A percentile compares a stretch with the other conserved stretches of the same genome.
These are phyloP conservation scores for Fusarium algeriense DNA, from an alignment of 2,329 filamentous ascomycete genomes.

Conservation along the genomic window DNA sequence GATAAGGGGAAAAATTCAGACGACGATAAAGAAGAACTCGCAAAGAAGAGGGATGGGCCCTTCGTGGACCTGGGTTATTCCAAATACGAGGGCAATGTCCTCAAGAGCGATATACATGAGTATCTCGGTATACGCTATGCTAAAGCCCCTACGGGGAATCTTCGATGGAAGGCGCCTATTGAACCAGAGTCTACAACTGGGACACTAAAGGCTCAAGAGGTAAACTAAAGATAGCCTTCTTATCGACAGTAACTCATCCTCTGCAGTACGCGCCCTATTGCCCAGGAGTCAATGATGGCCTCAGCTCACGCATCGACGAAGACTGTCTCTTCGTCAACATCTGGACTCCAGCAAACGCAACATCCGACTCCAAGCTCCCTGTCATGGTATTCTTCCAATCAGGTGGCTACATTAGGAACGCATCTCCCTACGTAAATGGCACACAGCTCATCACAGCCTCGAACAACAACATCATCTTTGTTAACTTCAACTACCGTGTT, in stretches of 20 bases:
- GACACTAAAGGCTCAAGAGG: constrained; percentile 54
- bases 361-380: constrained; percentile 49
- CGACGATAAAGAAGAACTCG: not conserved
- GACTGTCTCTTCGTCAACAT: constrained; percentile 64
- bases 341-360: constrained; percentile 57
- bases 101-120: constrained; percentile 56
- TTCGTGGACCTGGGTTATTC: constrained; percentile 59
- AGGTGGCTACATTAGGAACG: constrained; percentile 61
- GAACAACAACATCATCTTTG: constrained; percentile 62
- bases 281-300: constrained; percentile 51
- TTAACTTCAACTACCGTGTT: constrained; percentile 74
- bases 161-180: constrained; percentile 64
- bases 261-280: constrained; percentile 61
- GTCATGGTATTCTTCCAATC: constrained; percentile 59
- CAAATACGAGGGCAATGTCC: constrained; percentile 56
- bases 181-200: constrained; percentile 53
- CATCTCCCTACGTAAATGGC: constrained; percentile 66
- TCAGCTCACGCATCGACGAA: constrained; percentile 47
- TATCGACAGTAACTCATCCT: not conserved
- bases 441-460: constrained; percentile 60
- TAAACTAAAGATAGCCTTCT: constrained; percentile 19
- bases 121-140: constrained; percentile 66
- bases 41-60: constrained; percentile 8
- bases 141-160: constrained; percentile 61
- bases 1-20: not conserved